Evolutionary conservation across 371 early-diverging fungal genomes (phyloP).

Genomic region (Mortierella sp.): DNA sequence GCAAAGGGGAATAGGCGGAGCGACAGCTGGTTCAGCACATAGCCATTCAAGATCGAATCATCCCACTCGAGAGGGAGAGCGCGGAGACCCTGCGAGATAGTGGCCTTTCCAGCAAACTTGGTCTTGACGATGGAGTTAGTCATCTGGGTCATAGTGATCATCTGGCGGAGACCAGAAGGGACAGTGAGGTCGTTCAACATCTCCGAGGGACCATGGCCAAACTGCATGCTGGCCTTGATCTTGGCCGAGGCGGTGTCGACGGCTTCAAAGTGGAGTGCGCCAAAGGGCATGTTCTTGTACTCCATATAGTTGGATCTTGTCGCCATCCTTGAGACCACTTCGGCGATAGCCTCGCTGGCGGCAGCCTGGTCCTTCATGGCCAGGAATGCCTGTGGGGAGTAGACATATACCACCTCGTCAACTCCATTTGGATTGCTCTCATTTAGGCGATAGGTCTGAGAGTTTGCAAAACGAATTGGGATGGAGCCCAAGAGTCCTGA

Average conservation of each 20-base stretch:
- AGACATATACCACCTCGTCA: not conserved
- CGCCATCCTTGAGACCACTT: not conserved
- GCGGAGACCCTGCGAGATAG: conserved; percentile 43
- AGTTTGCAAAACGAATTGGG: conserved; percentile 28
- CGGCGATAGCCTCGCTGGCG: conserved; percentile 16
- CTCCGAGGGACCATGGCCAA: conserved; percentile 17
- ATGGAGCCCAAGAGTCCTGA: conserved; percentile 43
- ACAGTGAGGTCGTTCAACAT: no score
- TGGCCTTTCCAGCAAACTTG: conserved; percentile 34
- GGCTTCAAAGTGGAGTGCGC: conserved; percentile 37
- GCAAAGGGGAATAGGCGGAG: conserved; percentile 38
- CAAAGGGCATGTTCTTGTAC: conserved; percentile 24
- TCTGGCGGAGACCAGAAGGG: conserved; percentile 31
- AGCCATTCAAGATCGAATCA: conserved; percentile 5
- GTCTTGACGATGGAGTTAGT: conserved; percentile 37
- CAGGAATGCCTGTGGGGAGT: conserved; percentile 16
- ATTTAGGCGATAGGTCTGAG: not conserved
- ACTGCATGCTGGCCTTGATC: conserved; percentile 48
- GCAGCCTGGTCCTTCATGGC: conserved; percentile 13
- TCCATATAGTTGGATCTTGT: not conserved
- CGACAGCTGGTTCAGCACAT: conserved; percentile 17
- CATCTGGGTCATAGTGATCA: conserved; percentile 42
- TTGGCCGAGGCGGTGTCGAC: conserved; percentile 11
- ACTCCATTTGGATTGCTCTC: not conserved
- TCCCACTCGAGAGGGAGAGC: conserved; percentile 37